These are phyloP conservation scores for Bocquillonia castaneifolia DNA, from an alignment of 441 rosid species.

Conservation along the genomic window DNA sequence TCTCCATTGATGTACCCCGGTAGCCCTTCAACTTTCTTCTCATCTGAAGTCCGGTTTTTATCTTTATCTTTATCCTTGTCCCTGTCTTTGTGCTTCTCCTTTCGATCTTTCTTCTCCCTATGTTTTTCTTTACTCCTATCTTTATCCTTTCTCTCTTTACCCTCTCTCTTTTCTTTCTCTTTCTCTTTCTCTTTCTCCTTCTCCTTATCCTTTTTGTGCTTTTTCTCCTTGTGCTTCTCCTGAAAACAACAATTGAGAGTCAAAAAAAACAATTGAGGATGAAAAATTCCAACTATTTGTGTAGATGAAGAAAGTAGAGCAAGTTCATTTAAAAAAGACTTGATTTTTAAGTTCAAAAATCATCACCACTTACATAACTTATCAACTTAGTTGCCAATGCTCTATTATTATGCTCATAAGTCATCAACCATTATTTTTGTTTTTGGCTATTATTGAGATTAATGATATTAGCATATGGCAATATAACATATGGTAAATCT, in stretches of 20 bases:
- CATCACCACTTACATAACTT: neutral
- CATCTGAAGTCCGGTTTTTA: slow-evolving; percentile 32
- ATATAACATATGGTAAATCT: neutral
- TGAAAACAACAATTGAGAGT: slow-evolving; percentile 23
- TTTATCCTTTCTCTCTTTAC: slow-evolving; percentile 48
- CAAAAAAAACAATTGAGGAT: too few relatives aligned
- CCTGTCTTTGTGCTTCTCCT: slow-evolving; percentile 37
- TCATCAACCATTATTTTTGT: neutral
- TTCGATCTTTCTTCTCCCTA: slow-evolving; percentile 46
- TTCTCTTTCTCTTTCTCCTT: slow-evolving; percentile 51
- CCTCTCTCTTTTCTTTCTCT: slow-evolving; percentile 47
- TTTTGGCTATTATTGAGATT: neutral
- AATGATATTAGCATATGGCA: neutral
- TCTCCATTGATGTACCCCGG: slow-evolving; percentile 29
- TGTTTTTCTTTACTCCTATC: slow-evolving; percentile 51
- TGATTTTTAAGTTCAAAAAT: neutral
- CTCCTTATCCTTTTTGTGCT: slow-evolving; percentile 52
- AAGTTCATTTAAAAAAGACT: neutral
- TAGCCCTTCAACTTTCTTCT: slow-evolving; percentile 36
- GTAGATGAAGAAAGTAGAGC: neutral
- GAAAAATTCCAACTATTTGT: neutral
- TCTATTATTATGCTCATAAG: neutral
- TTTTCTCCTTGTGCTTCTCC: slow-evolving; percentile 64
- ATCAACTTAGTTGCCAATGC: neutral
- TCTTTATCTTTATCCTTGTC: slow-evolving; percentile 34